A percentile compares a stretch with the other conserved stretches of the same genome.
phyloP scores from a whole-genome alignment of 257 asterid genomes.

The Catharanthus roseus region DNA sequence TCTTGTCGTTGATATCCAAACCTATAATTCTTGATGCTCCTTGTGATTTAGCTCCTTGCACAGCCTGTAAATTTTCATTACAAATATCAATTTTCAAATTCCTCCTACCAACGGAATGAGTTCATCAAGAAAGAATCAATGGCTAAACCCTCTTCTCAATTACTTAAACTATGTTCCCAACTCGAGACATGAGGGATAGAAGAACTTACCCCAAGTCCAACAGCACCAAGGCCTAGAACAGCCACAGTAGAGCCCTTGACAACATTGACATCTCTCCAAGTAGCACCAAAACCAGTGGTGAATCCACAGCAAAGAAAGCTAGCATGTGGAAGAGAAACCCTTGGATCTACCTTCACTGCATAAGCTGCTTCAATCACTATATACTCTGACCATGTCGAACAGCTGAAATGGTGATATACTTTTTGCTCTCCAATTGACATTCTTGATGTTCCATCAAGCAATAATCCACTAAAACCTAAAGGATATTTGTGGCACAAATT shows the following conservation, averaged over 20 bases:
- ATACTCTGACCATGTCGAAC: conserved; percentile 82
- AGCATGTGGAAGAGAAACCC: conserved; percentile 52
- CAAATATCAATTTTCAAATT: not conserved
- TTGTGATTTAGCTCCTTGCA: conserved; percentile 42
- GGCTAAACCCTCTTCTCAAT: no score
- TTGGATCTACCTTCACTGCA: conserved; percentile 56
- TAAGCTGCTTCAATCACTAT: conserved; percentile 46
- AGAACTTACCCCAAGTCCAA: conserved; percentile 60
- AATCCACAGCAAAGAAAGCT: conserved; percentile 77
- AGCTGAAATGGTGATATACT: conserved; percentile 53
- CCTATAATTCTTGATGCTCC: conserved; percentile 70
- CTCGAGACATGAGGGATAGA: no score
- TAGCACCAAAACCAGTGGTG: conserved; percentile 64
- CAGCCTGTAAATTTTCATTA: conserved; percentile 35
- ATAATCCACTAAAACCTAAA: conserved; percentile 34
- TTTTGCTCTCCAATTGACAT: conserved; percentile 48
- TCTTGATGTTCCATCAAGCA: conserved; percentile 61
- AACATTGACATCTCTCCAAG: conserved; percentile 40
- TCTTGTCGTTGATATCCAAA: conserved; percentile 52
- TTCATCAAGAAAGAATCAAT: not conserved
- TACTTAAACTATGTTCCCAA: no score
- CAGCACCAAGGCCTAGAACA: conserved; percentile 81
- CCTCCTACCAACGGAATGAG: not conserved
- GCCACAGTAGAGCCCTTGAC: conserved; percentile 68
- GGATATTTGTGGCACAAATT: conserved; percentile 53